Conservation (phyloP, 2,329 filamentous ascomycete species). For the Sclerotinia nivalis region DNA sequence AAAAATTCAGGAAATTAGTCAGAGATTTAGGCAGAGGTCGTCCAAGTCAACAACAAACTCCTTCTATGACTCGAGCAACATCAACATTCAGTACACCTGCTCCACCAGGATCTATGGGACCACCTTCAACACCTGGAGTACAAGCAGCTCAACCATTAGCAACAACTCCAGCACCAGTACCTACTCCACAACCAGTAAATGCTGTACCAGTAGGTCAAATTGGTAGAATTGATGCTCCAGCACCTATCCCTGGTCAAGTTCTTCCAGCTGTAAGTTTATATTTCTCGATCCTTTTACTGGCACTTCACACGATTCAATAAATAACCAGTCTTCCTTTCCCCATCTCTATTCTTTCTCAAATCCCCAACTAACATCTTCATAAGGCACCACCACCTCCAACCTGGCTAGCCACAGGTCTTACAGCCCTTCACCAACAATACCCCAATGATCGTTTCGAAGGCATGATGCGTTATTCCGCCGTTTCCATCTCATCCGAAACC, state of each 20-base stretch:
- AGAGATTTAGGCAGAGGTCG: conserved; percentile 53
- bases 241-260: conserved; percentile 59
- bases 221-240: conserved; percentile 66
- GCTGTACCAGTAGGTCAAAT: conserved; percentile 50
- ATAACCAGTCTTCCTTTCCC: conserved; percentile 31
- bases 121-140: conserved; percentile 46
- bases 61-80: conserved; percentile 48
- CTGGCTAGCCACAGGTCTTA: conserved; percentile 79
- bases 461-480: conserved; percentile 84
- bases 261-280: conserved; percentile 59
- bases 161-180: conserved; percentile 36
- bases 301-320: conserved; percentile 35
- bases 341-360: conserved; percentile 12
- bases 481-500: conserved; percentile 70
- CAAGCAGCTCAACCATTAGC: conserved; percentile 35
- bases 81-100: conserved; percentile 52
- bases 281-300: conserved; percentile 30
- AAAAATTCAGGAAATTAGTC: conserved; percentile 68
- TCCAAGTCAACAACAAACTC: conserved; percentile 46
- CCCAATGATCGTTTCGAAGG: conserved; percentile 83
- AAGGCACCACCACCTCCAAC: conserved; percentile 72
- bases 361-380: conserved; percentile 30
- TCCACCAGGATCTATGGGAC: conserved; percentile 54
- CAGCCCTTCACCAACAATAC: conserved; percentile 67
- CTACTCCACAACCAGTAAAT: conserved; percentile 42